Base-by-base conservation (phyloP, 106 monocot species). In the Platanthera zijinensis region DNA sequence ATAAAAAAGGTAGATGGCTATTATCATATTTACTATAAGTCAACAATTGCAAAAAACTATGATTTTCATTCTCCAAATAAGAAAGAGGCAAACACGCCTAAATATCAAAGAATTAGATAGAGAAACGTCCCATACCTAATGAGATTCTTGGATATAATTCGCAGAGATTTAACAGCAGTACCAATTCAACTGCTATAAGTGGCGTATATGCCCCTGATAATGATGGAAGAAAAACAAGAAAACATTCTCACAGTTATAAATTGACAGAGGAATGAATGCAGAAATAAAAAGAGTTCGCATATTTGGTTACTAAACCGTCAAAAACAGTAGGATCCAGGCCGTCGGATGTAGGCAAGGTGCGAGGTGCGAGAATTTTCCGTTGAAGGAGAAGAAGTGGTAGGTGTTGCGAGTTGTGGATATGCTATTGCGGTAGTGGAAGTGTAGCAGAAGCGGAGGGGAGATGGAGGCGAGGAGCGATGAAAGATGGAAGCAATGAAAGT, bases 151-250 rank as follows among this genome's bases (percentile, higher is more conserved):
- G 93, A 93, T 30, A 89, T 93, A 50, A 93, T 90, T 67, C 93
- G 81, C 2, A 89, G 93, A 52, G 93, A 89, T 79, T 93, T 93
- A 52, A 93, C 88, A 10, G 93, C 89, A 7, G 93, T 89, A 50
- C 93, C 93, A 17, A 93, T 93, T 83, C 90, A 90, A 50, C 93
- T 93, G 74, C 89, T 93, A 49, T 89, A 89, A 0, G 93, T 93
- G 25, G 90, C 90, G 54, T 84, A 90, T 54, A 93, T 93, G 57
- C 93, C 93, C 93, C 93, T 93, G 54, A 21, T 75, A 71, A 25
- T 8, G 32, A 66, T 10, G 1, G 52, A 19, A 48, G 39, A 25
- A 3, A 50, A 66, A 10, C 9, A 47, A 50, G 17, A 59, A 57
- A 28, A 47, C 69, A 18, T 8, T 12, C 6, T 5, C 2, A n/a